phyloP scores from a whole-genome alignment of 1,139 yeast genomes.

The Taphrina confusa region DNA sequence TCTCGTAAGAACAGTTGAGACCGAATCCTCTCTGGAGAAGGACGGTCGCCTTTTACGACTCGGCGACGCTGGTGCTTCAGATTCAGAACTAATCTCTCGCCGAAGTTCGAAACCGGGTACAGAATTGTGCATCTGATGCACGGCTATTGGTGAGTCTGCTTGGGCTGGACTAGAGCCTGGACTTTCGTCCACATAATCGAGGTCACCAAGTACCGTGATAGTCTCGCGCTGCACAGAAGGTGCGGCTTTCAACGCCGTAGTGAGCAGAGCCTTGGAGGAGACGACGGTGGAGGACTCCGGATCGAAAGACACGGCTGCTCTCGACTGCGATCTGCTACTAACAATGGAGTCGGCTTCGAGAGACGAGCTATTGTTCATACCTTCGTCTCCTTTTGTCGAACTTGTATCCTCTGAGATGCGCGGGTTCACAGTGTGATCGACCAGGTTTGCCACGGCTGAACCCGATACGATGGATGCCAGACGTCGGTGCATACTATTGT shows the following conservation, averaged over 20 bases:
- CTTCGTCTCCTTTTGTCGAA: too few relatives aligned
- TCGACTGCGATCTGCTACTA: too few relatives aligned
- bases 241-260: slow-evolving; percentile 9
- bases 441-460: background rate
- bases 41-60: slow-evolving; percentile 19
- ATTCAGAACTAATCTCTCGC: slow-evolving; percentile 27
- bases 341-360: background rate
- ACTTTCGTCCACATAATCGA: slow-evolving; percentile 8
- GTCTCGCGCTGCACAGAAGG: slow-evolving; percentile 6
- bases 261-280: background rate
- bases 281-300: background rate
- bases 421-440: background rate
- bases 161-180: slow-evolving; percentile 21
- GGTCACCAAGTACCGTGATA: slow-evolving; percentile 12
- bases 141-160: background rate
- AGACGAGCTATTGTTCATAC: background rate
- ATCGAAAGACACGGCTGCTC: too few relatives aligned
- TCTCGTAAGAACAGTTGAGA: slow-evolving; percentile 28
- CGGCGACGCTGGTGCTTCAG: slow-evolving; percentile 25
- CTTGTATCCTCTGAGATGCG: too few relatives aligned
- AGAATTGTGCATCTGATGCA: background rate
- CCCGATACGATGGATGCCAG: slow-evolving; percentile 16
- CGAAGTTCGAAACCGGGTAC: slow-evolving; percentile 27
- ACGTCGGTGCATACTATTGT: slow-evolving; percentile 19
- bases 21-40: slow-evolving; percentile 25